A percentile compares a stretch with the other conserved stretches of the same genome.
These are phyloP conservation scores for Dictyostelium intermedium DNA, from an alignment of 78 protist genomes.

Conservation along the genomic window DNA sequence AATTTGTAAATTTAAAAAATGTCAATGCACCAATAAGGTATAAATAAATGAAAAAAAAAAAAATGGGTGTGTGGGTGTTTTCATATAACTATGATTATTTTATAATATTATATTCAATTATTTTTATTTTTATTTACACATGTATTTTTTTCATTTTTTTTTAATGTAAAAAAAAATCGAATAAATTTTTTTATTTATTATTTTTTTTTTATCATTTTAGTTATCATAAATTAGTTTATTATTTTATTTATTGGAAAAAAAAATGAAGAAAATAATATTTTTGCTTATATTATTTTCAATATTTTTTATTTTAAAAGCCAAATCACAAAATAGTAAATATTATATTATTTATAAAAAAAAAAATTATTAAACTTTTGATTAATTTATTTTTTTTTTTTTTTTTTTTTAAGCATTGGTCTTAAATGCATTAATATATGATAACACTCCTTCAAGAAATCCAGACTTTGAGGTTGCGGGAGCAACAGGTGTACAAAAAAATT, in stretches of 20 bases:
- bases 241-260: neutral
- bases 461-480: constrained; percentile 11
- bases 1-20: too few relatives aligned
- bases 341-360: neutral
- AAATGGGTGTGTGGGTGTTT: too few relatives aligned
- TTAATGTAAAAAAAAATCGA: too few relatives aligned
- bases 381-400: neutral
- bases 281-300: neutral
- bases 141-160: too few relatives aligned
- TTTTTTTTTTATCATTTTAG: neutral
- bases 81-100: too few relatives aligned
- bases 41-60: too few relatives aligned
- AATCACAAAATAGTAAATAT: neutral
- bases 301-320: too few relatives aligned
- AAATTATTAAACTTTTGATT: neutral
- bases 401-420: neutral
- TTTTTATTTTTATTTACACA: too few relatives aligned
- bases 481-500: neutral
- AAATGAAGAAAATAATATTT: neutral
- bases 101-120: too few relatives aligned
- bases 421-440: constrained; percentile 19
- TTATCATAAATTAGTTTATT: too few relatives aligned
- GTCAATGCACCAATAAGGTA: too few relatives aligned
- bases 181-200: too few relatives aligned
- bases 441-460: neutral